phyloP scores from a whole-genome alignment of 179 eudicot species.

The Camellia oleifera region DNA sequence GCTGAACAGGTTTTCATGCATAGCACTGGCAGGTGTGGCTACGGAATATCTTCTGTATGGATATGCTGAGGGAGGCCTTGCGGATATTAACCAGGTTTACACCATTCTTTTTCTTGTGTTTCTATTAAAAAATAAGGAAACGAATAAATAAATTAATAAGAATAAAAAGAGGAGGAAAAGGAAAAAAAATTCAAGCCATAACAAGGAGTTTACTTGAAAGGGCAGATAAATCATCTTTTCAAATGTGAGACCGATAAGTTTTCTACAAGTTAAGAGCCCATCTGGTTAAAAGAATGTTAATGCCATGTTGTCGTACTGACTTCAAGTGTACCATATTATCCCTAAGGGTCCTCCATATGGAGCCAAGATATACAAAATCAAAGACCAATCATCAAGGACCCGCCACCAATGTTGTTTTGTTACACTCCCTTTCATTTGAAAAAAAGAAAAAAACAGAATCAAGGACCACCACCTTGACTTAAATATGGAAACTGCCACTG shows the following conservation, averaged over 20 bases:
- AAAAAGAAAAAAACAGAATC: too few species aligned
- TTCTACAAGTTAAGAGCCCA: background rate
- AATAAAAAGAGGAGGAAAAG: background rate
- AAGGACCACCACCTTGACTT: too few species aligned
- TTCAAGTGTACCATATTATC: background rate
- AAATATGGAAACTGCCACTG: too few species aligned
- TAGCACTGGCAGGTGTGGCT: conserved; percentile 95
- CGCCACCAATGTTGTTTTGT: background rate
- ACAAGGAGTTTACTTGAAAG: too few species aligned
- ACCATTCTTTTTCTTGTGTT: conserved; percentile 10
- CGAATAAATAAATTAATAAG: background rate
- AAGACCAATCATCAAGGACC: background rate
- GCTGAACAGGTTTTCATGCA: conserved; percentile 92
- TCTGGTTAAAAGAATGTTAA: background rate
- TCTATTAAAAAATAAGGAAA: background rate
- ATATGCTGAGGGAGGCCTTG: conserved; percentile 86
- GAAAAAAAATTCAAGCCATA: background rate
- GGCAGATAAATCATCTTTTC: too few species aligned
- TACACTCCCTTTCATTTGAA: too few species aligned
- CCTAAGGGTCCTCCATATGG: background rate
- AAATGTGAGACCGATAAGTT: too few species aligned
- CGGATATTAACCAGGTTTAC: conserved; percentile 74
- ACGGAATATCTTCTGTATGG: conserved; percentile 91
- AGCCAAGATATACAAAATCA: background rate
- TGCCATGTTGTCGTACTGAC: background rate